Evolutionary conservation across 208 protist species (phyloP).

Genomic region (Leishmania major): DNA sequence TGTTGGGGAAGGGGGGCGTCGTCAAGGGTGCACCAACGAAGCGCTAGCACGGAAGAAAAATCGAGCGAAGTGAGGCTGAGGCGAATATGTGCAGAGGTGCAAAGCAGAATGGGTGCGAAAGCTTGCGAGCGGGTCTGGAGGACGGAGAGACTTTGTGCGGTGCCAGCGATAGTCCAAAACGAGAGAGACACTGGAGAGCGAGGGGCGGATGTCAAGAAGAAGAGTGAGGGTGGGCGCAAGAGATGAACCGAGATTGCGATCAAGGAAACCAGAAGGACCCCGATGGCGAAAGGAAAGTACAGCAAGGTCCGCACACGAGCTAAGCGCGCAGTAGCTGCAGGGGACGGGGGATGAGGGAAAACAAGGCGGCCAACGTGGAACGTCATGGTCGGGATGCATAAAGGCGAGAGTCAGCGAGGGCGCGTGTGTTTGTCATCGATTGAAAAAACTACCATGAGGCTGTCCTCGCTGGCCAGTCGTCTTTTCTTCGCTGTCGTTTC

Average conservation of each 20-base stretch:
- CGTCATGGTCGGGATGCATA: neutral
- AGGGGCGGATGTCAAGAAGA: neutral
- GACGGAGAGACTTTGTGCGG: neutral
- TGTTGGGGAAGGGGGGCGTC: neutral
- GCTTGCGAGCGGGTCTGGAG: neutral
- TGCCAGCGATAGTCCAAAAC: neutral
- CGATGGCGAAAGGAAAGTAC: neutral
- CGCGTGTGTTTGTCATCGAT: neutral
- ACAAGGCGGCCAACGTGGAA: neutral
- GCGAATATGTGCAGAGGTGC: neutral
- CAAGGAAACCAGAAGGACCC: neutral
- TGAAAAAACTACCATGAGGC: neutral
- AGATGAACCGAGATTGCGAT: neutral
- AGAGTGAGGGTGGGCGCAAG: neutral
- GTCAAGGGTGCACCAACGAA: neutral
- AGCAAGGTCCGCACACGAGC: neutral
- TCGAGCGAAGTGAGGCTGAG: slow-evolving; percentile 3
- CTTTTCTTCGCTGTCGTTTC: neutral
- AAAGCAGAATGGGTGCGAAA: neutral
- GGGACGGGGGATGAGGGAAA: neutral
- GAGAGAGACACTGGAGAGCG: neutral
- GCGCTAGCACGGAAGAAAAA: slow-evolving; percentile 14
- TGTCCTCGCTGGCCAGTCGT: neutral
- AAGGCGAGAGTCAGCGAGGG: neutral
- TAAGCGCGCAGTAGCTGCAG: neutral